Evolutionary conservation across 176 grass and related monocot species (phyloP), one percentile per base, ranked within the genome.

Genomic region (Oryza meridionalis): DNA sequence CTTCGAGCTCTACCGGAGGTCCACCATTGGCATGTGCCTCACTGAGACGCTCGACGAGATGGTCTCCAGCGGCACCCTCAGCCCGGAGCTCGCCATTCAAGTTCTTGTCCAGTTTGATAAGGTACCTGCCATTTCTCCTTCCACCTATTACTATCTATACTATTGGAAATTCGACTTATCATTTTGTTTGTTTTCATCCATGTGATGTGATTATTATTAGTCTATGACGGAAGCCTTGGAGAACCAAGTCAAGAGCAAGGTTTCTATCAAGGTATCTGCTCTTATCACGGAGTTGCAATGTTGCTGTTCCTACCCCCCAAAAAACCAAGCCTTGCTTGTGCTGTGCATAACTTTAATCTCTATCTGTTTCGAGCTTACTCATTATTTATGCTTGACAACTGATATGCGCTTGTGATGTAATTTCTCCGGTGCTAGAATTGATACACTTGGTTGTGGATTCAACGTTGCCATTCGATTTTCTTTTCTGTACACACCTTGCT

Each of bases 61-160:
- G 96, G 96, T 98, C 37, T 87, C 87, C 53, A 98, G 53, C 71
- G 91, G 89, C 45, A 98, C 91, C 22, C 76, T 98, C 69, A 95
- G 89, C 85, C 96, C 91, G 1, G 93, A 95, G 87, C 89, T 98
- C 32, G 96, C 96, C 62, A 95, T 95, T 74, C 93, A 99, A 85
- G 96, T 99, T 62, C 93, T 99, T 38, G 87, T 96, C 75, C 93
- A 96, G 84, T 99, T 99, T 47, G 96, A 99, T 53, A 99, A 96
- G 96, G 96, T 98, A 50, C 2, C 5, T 55, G 0, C 15, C 38
- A 21, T 19, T 2, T 13, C 33, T 11, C 66, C 66, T 4, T 9
- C 19, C 11, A 8, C 14, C 14, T 50, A 11, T 76, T 65, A 6
- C 5, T 50, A 11, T 76, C 0, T 65, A 6, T 7, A 35, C 29